Percentiles rank a stretch among this genome's conserved stretches.
These are phyloP conservation scores for Naganishia vaughanmartiniae DNA, from an alignment of 768 basidiomycete genomes.

Conservation along the genomic window DNA sequence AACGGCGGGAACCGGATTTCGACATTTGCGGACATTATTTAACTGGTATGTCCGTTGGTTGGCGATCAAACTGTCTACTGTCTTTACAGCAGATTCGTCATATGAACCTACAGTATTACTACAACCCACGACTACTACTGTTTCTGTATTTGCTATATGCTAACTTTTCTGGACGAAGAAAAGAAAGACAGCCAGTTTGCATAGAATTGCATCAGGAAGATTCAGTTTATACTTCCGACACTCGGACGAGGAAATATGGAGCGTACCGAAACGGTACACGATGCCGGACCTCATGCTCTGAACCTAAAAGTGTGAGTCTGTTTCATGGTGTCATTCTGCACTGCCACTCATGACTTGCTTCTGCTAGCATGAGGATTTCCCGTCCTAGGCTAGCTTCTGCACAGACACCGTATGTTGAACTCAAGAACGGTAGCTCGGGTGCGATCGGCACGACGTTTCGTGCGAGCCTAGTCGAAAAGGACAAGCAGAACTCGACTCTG, in stretches of 20 bases:
- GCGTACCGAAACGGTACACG: neutral
- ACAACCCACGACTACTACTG: neutral
- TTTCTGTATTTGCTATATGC: neutral
- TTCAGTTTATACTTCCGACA: too few relatives aligned
- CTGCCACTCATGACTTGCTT: too few relatives aligned
- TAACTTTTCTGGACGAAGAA: neutral
- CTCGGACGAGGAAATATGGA: neutral
- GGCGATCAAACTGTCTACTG: neutral
- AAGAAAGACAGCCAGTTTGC: too few relatives aligned
- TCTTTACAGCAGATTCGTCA: conserved; percentile 5
- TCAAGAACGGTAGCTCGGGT: neutral
- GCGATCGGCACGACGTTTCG: neutral
- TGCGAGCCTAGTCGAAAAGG: neutral
- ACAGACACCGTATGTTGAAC: neutral
- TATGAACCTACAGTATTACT: neutral
- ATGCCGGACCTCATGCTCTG: conserved; percentile 21
- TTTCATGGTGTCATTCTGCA: neutral
- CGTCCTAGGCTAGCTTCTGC: conserved; percentile 9
- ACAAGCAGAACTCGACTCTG: conserved; percentile 1
- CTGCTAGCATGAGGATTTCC: conserved; percentile 20
- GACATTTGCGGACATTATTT: neutral
- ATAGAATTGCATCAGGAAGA: too few relatives aligned
- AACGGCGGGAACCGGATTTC: neutral
- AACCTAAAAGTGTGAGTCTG: conserved; percentile 22
- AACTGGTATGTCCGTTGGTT: neutral